Evolutionary conservation across 2,329 filamentous ascomycete species (phyloP), one percentile per base, ranked within the genome.

Genomic region (Chrysosporium queenslandicum): DNA sequence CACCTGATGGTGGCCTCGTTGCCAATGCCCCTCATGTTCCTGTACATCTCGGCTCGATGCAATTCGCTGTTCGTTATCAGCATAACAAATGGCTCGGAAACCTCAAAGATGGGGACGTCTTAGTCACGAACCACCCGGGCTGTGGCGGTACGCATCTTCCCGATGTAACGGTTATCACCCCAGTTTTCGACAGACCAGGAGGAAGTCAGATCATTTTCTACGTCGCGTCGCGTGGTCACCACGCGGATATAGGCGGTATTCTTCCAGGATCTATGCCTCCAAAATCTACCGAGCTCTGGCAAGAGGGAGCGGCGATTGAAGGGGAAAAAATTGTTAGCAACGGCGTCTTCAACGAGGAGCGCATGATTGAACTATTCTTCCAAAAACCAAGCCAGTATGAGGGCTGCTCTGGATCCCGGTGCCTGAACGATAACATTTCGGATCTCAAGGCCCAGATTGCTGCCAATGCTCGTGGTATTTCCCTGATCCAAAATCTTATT

Each of bases 371-470:
- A 58, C 71, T 87, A 0, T 73, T 94, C 4, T 80, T 86, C 50
- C 74, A 81, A 12, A 85, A 89, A 57, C 87, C 88, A 0, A 85
- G 85, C 0, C 74, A 83, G 59, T 82, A 86, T 58, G 80, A 82
- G 0, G 87, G 85, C 1, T 92, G 86, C 69, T 83, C 79, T 50
- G 87, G 87, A 1, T 90, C 87, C 0, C 75, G 87, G 40, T 88
- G 86, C 63, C 73, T 94, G 1, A 81, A 79, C 8, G 88, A 94
- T 66, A 94, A 94, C 63, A 75, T 94, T 58, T 90, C 87, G 49
- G 88, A 94, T 64, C 74, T 94, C 37, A 89, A 90, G 66, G 88
- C 88, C 0, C 87, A 94, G 64, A 83, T 92, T 11, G 87, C 88
- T 0, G 87, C 87, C 11, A 94, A 94, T 62, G 84, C 88, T 60